Base-by-base conservation (phyloP, 176 grass and related monocot species). In the Hordeum marinum region DNA sequence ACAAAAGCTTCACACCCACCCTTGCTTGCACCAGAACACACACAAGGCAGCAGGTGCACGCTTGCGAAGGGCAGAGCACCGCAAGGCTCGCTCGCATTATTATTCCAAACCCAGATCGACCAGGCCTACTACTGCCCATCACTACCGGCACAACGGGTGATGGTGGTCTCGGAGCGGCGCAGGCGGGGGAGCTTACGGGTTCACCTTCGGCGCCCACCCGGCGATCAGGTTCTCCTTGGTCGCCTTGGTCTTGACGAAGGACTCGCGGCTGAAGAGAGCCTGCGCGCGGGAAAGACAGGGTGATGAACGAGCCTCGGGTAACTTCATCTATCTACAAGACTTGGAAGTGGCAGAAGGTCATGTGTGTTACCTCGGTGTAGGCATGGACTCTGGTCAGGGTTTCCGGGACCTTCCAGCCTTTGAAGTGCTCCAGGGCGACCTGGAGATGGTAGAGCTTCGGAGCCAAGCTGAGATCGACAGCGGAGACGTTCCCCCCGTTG, bases 331-430 rank as follows among this genome's bases (percentile, higher is more conserved):
- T 52, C 15, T 5, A 18, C 46, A 50, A 17, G 46, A 50, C 17
- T 48, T 0, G 48, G 48, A 18, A 0, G 5, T 18, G 48, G 48
- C 5, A 52, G 48, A 52, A 50, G 46, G 14, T 18, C 7, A 2
- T 0, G 37, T 7, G 15, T 18, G 15, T 50, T 92, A 95, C 95
- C 95, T 93, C 50, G 17, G 75, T 87, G 80, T 95, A 98, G 9
- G 91, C 81, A 41, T 92, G 88, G 85, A 95, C 70, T 25, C 74
- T 70, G 20, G 79, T 88, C 11, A 98, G 84, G 37, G 81, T 90
- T n/a, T 98, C 95, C 0, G 95, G 92, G 76, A 98, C 80, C 72
- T 91, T 95, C 95, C 95, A 98, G 52, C 92, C 90, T 65, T 98
- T 98, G 75, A 98, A 98, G 84, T 98, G 92, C 12, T 81, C 86